Evolutionary conservation across 2,329 filamentous ascomycete genomes (phyloP), one percentile per base, ranked within the genome.

Genomic region (Pseudocercospora fijiensis): DNA sequence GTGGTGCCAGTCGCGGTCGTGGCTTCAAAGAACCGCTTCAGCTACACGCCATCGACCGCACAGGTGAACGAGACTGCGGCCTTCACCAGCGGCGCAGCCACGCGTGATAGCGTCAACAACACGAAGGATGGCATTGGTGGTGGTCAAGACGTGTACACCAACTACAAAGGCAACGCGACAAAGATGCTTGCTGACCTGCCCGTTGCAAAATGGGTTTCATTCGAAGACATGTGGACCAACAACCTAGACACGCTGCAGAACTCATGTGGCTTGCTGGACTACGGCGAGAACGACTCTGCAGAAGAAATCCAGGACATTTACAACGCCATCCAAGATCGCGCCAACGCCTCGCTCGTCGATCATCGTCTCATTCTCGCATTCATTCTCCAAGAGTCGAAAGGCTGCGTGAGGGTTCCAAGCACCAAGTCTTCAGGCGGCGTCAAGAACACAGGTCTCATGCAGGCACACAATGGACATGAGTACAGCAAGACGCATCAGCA

Each of bases 391-490:
- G 80, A 82, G 67, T 77, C 75, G 30, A 76, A 77, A 63, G 80
- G 80, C 58, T 82, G 80, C 64, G 77, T 80, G 4, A 76, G 78
- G 57, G 79, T 75, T 30, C 72, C 73, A 3, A 79, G 78, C 0
- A 57, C 60, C 6, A 58, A 22, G 8, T 60, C 37, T 18, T 79
- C 78, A 0, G 68, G 70, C 59, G 76, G 75, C 57, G 74, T 78
- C 65, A 67, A 69, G 52, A 83, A 82, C 68, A 80, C 80, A 1
- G 81, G 80, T 8, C 69, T 83, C 41, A 80, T 83, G 77, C 81
- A 83, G 70, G 73, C 72, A 13, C 79, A 79, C 68, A 72, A 78
- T 53, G 79, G 80, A 26, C 69, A 69, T 0, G 72, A 71, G 11
- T 73, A 63, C 55, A 72, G 70, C 28, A 37, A 60, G 10, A 33